Conservation (phyloP, 2,329 filamentous ascomycete genomes). For the Hypoxylon sp. region DNA sequence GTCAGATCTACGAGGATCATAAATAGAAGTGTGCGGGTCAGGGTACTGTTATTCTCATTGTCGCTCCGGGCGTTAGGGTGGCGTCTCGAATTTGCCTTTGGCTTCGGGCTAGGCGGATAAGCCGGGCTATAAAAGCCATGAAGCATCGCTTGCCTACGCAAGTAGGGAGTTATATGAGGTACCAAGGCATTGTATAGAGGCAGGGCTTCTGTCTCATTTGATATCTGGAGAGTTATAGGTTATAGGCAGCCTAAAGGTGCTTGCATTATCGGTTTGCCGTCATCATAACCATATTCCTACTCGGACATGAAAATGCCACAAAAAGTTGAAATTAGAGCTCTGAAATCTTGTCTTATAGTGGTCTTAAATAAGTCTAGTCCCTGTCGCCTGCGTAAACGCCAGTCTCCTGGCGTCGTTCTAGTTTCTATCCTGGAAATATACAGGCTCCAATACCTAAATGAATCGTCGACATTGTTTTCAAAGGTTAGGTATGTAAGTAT, state of each 20-base stretch:
- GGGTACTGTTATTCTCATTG: constrained; percentile 5
- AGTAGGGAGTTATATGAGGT: not conserved
- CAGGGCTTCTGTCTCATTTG: not conserved
- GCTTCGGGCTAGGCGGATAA: not conserved
- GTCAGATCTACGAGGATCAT: constrained; percentile 22
- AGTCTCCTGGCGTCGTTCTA: not conserved
- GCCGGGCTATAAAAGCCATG: constrained; percentile 10
- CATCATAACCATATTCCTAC: not conserved
- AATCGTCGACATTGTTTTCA: not conserved
- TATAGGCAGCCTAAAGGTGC: not conserved
- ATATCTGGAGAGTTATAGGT: not conserved
- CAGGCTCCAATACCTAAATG: not conserved
- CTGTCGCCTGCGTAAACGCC: not conserved
- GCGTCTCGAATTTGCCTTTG: not conserved
- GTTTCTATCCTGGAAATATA: not conserved
- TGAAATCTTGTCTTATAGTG: too few species aligned
- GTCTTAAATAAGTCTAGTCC: not conserved
- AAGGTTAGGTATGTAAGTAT: not conserved
- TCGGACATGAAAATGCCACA: not conserved
- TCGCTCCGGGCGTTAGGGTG: constrained; percentile 4
- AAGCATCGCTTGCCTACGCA: constrained; percentile 7
- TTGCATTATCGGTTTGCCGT: not conserved
- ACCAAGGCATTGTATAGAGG: not conserved
- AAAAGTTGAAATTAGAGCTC: not conserved
- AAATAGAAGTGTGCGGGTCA: constrained; percentile 4